Evolutionary conservation across 495 filamentous ascomycete species (phyloP).

Genomic region (Aspergillus nidulans): DNA sequence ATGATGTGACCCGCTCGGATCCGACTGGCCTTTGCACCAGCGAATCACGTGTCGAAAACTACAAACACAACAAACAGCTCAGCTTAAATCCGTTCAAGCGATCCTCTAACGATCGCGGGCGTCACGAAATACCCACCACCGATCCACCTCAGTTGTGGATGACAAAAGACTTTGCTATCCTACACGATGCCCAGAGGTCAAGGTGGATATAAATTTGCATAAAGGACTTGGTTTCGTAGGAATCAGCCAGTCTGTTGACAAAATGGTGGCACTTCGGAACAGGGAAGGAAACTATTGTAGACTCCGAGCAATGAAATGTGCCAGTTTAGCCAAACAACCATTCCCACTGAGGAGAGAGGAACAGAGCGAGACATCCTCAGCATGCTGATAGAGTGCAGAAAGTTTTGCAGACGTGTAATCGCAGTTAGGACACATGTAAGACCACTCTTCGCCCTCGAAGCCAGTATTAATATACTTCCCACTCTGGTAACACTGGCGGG

Average conservation of each 20-base stretch:
- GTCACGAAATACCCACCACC: too few species aligned
- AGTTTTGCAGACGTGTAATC: neutral
- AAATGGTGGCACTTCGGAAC: neutral
- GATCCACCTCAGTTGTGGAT: too few species aligned
- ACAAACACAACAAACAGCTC: too few species aligned
- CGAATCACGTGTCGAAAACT: too few species aligned
- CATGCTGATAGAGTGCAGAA: constrained; percentile 1
- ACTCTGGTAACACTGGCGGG: constrained; percentile 7
- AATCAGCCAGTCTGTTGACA: neutral
- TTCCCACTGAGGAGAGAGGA: neutral
- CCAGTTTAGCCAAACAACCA: neutral
- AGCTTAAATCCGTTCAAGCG: too few species aligned
- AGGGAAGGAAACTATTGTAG: neutral
- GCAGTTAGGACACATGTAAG: neutral
- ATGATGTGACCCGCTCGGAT: too few species aligned
- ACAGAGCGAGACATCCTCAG: neutral
- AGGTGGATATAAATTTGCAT: too few species aligned
- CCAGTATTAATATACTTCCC: constrained; percentile 3
- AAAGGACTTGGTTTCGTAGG: too few species aligned
- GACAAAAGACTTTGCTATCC: too few species aligned
- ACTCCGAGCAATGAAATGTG: neutral
- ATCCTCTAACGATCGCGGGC: too few species aligned
- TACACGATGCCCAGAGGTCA: too few species aligned
- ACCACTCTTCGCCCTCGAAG: neutral
- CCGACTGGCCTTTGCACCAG: too few species aligned